Percentiles rank a stretch among this genome's conserved stretches.
Evolutionary conservation across 2,329 filamentous ascomycete genomes (phyloP).

Genomic region (Arthrocladium fulminans): DNA sequence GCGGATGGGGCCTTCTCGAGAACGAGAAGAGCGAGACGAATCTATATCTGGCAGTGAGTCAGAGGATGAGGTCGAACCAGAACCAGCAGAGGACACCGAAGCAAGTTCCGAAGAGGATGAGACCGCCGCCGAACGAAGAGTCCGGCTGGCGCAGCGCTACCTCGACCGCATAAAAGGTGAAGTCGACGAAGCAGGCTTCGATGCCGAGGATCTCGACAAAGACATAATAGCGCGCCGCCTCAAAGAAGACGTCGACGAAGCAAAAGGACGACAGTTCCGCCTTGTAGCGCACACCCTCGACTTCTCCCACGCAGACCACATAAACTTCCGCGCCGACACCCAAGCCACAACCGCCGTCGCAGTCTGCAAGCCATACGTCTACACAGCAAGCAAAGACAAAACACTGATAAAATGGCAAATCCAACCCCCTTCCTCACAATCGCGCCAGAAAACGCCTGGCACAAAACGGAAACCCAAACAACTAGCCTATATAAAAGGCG

Average conservation of each 20-base stretch:
- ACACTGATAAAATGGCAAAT: conserved; percentile 84
- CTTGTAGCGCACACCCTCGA: conserved; percentile 65
- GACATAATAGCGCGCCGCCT: conserved; percentile 86
- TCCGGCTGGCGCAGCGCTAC: conserved; percentile 84
- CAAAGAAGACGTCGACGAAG: conserved; percentile 84
- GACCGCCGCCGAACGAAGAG: conserved; percentile 77
- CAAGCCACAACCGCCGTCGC: conserved; percentile 72
- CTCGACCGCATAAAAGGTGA: conserved; percentile 81
- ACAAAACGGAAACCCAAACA: conserved; percentile 36
- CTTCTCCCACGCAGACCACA: conserved; percentile 58
- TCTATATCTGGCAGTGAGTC: conserved; percentile 81
- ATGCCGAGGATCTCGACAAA: conserved; percentile 85
- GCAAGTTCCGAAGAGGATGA: conserved; percentile 53
- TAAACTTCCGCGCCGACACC: conserved; percentile 70
- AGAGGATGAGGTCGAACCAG: conserved; percentile 54
- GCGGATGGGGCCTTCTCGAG: conserved; percentile 36
- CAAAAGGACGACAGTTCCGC: conserved; percentile 81
- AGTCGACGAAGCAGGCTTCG: conserved; percentile 76
- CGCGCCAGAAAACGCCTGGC: conserved; percentile 43
- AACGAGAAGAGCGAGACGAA: conserved; percentile 49
- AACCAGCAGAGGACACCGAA: conserved; percentile 54
- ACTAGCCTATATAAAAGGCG: conserved; percentile 40
- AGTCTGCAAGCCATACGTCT: conserved; percentile 68
- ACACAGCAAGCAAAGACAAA: conserved; percentile 80
- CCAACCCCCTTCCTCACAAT: conserved; percentile 36